Conservation (phyloP, 768 basidiomycete genomes). For the Lyophyllum semitale region DNA sequence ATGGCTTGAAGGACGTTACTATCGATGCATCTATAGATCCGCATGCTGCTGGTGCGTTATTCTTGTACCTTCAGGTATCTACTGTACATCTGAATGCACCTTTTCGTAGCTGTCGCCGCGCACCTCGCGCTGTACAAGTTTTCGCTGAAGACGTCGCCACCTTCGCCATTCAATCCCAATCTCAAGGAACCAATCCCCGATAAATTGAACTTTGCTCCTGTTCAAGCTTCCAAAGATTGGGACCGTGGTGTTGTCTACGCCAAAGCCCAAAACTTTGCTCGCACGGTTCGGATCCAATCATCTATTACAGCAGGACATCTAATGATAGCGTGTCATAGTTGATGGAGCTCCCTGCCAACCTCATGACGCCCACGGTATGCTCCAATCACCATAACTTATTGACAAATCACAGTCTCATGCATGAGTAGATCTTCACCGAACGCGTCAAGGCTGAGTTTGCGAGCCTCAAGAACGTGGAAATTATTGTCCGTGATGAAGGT, state of each 20-base stretch:
- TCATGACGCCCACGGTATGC: constrained; percentile 79
- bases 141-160: constrained; percentile 73
- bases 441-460: constrained; percentile 68
- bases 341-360: constrained; percentile 84
- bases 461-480: constrained; percentile 65
- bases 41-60: constrained; percentile 70
- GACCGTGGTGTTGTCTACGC: constrained; percentile 73
- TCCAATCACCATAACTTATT: neutral
- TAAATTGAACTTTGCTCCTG: constrained; percentile 49
- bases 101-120: constrained; percentile 67
- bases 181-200: constrained; percentile 51
- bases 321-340: constrained; percentile 42
- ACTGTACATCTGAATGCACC: neutral
- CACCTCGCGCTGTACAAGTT: constrained; percentile 77
- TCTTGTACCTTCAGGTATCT: neutral
- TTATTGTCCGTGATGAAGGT: constrained; percentile 79
- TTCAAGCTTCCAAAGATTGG: constrained; percentile 60
- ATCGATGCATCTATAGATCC: constrained; percentile 70
- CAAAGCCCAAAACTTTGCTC: constrained; percentile 76
- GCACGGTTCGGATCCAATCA: constrained; percentile 53
- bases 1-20: constrained; percentile 61
- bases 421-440: constrained; percentile 62
- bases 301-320: neutral
- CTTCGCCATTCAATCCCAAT: constrained; percentile 66
- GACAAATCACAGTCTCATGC: neutral